Base-by-base conservation (phyloP, 2,329 filamentous ascomycete species). In the Aspergillus tanneri region DNA sequence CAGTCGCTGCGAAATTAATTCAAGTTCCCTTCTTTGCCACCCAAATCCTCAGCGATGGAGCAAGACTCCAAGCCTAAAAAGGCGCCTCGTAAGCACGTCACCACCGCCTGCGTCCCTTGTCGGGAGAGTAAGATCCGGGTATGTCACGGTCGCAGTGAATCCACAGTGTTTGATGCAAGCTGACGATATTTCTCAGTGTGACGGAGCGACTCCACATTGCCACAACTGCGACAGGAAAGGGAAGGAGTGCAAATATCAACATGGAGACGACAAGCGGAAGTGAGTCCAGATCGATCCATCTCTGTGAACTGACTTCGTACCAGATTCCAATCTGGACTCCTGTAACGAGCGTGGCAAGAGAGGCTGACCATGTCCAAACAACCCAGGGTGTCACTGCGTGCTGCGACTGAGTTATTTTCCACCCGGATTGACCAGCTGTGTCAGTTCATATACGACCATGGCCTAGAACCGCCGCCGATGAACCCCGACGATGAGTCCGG, bases 61-160 rank as follows among this genome's bases (percentile, higher is more conserved):
- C 55, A 57, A 12, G 45, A 55, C 28, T 58, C 61, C 35, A 63
- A 60, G 53, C 46, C 54, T n/a, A 66, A 63, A 44, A 66, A 61
- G 56, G 48, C 60, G 7, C 63, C 62, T 16, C 64, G 72, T 43
- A 73, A 72, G 53, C 71, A 74, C 53, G 69, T 73, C 54, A 74
- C 72, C 2, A 74, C 71, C 2, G 72, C 71, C 8, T 74, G 72
- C 46, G 70, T 73, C 23, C 68, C 70, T 19, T 74, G 72, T 50
- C 68, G 72, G 19, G 72, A 74, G 55, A 74, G 72, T 53, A 74
- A 74, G 41, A 69, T 74, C 51, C 68, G 71, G 55, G 71, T 72
- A 62, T 48, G 64, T 46, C 43, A 11, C 30, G 19, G 23, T 12
- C 23, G 25, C 21, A 10, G 45, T 6, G 6, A 34, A 16, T 18